A percentile compares a stretch with the other conserved stretches of the same genome.
Evolutionary conservation across 2,329 filamentous ascomycete genomes (phyloP).

Genomic region (Pseudogymnoascus sp.): DNA sequence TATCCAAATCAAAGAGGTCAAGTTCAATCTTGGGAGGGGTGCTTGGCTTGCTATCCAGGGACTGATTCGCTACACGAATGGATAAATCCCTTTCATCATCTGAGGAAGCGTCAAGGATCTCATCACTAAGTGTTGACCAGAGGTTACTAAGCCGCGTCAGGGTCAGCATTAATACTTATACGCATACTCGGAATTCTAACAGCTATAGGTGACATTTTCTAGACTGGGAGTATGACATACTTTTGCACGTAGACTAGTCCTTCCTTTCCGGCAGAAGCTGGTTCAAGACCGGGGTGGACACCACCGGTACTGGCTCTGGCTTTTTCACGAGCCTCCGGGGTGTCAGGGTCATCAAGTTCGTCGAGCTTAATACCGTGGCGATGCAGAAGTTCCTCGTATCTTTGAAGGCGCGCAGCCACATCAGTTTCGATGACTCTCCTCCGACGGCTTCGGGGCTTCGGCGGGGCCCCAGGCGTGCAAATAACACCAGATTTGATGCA

Average conservation of each 20-base stretch:
- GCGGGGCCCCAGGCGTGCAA: constrained; percentile 19
- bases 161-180: background rate
- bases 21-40: constrained; percentile 36
- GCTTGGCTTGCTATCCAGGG: constrained; percentile 35
- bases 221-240: constrained; percentile 8
- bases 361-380: constrained; percentile 24
- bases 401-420: constrained; percentile 21
- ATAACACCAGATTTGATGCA: constrained; percentile 21
- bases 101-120: constrained; percentile 28
- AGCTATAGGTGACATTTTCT: constrained; percentile 18
- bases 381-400: constrained; percentile 22
- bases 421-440: constrained; percentile 24
- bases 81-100: constrained; percentile 25
- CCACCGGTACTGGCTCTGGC: background rate
- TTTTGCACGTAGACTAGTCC: background rate
- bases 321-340: background rate
- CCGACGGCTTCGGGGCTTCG: constrained; percentile 22
- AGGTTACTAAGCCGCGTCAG: constrained; percentile 19
- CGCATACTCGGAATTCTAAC: constrained; percentile 22
- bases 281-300: constrained; percentile 13
- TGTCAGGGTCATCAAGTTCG: constrained; percentile 18
- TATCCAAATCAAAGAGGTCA: constrained; percentile 43
- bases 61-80: constrained; percentile 10
- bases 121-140: constrained; percentile 26
- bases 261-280: constrained; percentile 13